Base-by-base conservation (phyloP, 208 protist species). In the Leptomonas seymouri region DNA sequence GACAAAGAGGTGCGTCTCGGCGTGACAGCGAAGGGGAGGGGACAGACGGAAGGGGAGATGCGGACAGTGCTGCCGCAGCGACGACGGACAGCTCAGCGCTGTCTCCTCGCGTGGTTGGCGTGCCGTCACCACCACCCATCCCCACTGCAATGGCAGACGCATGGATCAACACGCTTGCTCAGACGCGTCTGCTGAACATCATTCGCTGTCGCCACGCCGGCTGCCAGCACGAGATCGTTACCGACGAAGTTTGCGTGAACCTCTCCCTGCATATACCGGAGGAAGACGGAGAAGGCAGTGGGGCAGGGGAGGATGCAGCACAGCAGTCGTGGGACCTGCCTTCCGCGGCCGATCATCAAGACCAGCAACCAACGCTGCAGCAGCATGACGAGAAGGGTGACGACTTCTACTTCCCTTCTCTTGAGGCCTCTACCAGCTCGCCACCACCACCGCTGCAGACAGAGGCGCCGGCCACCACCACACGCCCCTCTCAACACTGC, bases 141-240 rank as follows among this genome's bases (percentile, higher is more conserved):
- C 68, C 67, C 30, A 63, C 70, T 39, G 53, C 54, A 7, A 44
- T 58, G 41, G 57, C 57, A 14, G 51, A 70, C 46, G 71, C 80
- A n/a, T 95, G 90, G 90, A 65, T 95, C 34, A 92, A 93, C 68
- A 34, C 49, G 8, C 64, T 95, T 0, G 50, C 90, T 31, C 80
- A 86, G 62, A 82, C 85, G n/a, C 71, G 76, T 31, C 58, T 93
- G 50, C 71, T 95, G n/a, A 95, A 91, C 64, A 88, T 95, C 20
- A 86, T 92, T 36, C 90, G 87, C 44, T 95, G 90, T 71, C 58
- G 77, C 51, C 71, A 84, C 61, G 55, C 50, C 5, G 74, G 49
- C 14, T 95, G 90, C 69, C 67, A 53, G 4, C 90, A 95, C 56
- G 81, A 93, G 49, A 95, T 95, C 59, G 79, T 88, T 11, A 92